phyloP scores from a whole-genome alignment of 192 early-diverging fungal species.

The Kappamyces sp. region DNA sequence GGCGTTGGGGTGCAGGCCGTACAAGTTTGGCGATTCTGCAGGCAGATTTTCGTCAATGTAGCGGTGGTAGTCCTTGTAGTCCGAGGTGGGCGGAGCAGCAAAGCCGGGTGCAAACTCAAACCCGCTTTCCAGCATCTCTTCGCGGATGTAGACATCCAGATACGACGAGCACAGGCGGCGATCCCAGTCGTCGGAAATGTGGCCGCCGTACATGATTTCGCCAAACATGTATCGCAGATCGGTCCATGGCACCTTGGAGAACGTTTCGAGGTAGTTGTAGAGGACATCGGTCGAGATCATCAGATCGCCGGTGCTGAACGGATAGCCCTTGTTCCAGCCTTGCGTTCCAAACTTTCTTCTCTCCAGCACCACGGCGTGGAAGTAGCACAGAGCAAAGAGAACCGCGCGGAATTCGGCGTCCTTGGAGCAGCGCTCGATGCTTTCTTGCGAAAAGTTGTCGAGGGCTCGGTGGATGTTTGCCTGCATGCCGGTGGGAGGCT shows the following conservation, averaged over 20 bases:
- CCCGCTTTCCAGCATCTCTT: conserved; percentile 58
- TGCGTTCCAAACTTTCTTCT: conserved; percentile 61
- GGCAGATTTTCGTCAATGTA: conserved; percentile 64
- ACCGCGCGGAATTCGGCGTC: conserved; percentile 58
- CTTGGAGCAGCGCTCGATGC: conserved; percentile 57
- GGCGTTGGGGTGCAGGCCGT: conserved; percentile 61
- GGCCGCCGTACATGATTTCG: conserved; percentile 67
- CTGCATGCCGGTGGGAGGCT: conserved; percentile 64
- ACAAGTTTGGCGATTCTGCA: conserved; percentile 54
- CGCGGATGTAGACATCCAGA: conserved; percentile 51
- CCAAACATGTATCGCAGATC: conserved; percentile 63
- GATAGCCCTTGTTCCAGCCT: conserved; percentile 60
- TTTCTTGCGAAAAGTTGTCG: conserved; percentile 63
- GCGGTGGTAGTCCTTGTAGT: conserved; percentile 60
- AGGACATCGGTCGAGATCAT: conserved; percentile 57
- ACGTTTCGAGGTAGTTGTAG: conserved; percentile 47
- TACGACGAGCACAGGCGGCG: conserved; percentile 55
- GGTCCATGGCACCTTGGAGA: conserved; percentile 60
- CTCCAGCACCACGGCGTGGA: conserved; percentile 61
- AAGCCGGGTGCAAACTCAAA: conserved; percentile 63
- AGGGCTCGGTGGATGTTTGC: conserved; percentile 61
- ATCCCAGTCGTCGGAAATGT: conserved; percentile 66
- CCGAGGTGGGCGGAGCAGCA: conserved; percentile 46
- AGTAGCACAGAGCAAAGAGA: conserved; percentile 58
- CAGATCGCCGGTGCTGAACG: conserved; percentile 60